Base-by-base conservation (phyloP, 805 yeast genomes). In the Starmerella apicola region DNA sequence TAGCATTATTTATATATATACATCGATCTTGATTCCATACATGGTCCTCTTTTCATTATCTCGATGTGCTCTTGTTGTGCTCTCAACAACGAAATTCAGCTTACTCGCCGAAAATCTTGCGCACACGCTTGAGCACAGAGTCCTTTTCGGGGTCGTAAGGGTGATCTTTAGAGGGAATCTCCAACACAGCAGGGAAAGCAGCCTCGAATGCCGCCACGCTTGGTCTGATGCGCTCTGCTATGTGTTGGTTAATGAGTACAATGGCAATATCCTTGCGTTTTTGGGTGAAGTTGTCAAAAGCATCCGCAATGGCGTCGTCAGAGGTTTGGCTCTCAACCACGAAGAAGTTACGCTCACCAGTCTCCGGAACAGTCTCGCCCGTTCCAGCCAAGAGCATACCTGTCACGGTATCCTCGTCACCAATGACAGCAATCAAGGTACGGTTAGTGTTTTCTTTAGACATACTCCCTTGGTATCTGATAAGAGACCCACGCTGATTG, bases 101-200 rank as follows among this genome's bases (percentile, higher is more conserved):
- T n/a, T 67, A 84, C 64, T 91, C 97, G 33, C 98, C 97, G 65
- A 88, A 86, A 48, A 91, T 66, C 59, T 95, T 77, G 67, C 94
- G 80, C 25, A 91, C 98, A 60, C 94, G 81, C 64, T 88, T 78
- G 62, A 91, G 70, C 30, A 91, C 85, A 17, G 94, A 80, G 62
- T 91, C 98, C 74, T 88, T 91, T 60, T 88, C 97, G 17, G 98
- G 98, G 60, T 91, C 94, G 60, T 91, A 91, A 18, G 98, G 97
- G 60, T 91, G 97, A 57, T 91, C 98, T 66, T 91, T 91, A 13
- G 96, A 84, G 21, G 98, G 98, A 46, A 91, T 91, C 64, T 91
- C 98, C 56, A 91, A 68, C 35, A 91, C 75, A 3, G 98, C 96
- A 7, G 98, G 98, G 63, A 91, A 91, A 9, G 98, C 94, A 48